Base-by-base conservation (phyloP, 306 rosid genomes). In the Rosa rugosa region DNA sequence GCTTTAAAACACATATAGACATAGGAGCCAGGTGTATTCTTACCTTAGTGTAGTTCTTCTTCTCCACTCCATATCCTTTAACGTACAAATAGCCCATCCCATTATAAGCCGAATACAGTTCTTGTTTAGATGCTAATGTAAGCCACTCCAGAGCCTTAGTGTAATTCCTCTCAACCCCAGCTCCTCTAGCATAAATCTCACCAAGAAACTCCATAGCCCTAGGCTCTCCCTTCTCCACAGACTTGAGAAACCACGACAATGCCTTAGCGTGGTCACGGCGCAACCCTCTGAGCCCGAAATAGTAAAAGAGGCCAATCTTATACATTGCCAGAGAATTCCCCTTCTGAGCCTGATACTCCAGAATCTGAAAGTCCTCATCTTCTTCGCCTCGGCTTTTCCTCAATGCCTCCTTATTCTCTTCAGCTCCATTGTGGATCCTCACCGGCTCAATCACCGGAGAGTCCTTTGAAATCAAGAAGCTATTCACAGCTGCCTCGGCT, bases 321-420 rank as follows among this genome's bases (percentile, higher is more conserved):
- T 96, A 93, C 99, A 93, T 96, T 54, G 99, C 98, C 53, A 83
- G 93, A 1, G 99, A 93, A 85, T 88, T 91, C 64, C 98, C 99
- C 82, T 93, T 95, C 87, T 91, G 92, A 2, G 99, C 99, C 72
- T 95, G 99, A 82, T 95, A 92, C 86, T 95, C 98, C 49, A 95
- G 84, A 63, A 95, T 93, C 85, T 93, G 98, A 59, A 95, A 91
- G 83, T 95, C 99, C 63, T 93, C 98, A 10, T 93, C 99, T 73
- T 95, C 98, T 78, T 95, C 99, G 23, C 99, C 99, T 77, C 88
- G 87, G 7, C 93, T 93, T 84, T 90, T 95, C 83, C 97, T 88
- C 60, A 95, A 82, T 11, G 97, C 99, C 27, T 91, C 98, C 84
- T 92, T 93, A 80, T 93, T 93, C 88, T 93, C 98, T 74, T 95